Conservation (phyloP, 768 basidiomycete genomes). For the Naganishia onofrii region DNA sequence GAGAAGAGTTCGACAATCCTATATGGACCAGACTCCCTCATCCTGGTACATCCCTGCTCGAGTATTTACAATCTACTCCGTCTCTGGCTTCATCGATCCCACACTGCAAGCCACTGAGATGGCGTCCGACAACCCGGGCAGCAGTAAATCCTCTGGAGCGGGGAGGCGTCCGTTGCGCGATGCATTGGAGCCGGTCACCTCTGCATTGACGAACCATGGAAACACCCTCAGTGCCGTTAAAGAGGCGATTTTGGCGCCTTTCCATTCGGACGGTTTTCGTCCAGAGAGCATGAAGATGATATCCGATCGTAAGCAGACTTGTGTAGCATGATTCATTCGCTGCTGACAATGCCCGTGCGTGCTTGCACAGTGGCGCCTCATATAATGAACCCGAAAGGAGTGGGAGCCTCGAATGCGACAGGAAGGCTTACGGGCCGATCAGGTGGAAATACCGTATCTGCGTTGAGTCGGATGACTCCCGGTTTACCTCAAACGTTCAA, state of each 20-base stretch:
- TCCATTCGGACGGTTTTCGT: slow-evolving; percentile 43
- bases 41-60: not conserved
- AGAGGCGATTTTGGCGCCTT: slow-evolving; percentile 48
- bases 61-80: not conserved
- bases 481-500: slow-evolving; percentile 22
- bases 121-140: slow-evolving; percentile 12
- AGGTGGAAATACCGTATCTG: not conserved
- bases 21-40: not conserved
- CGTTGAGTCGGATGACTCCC: slow-evolving; percentile 15
- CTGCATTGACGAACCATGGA: slow-evolving; percentile 26
- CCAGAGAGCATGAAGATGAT: slow-evolving; percentile 48
- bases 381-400: slow-evolving; percentile 45
- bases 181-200: slow-evolving; percentile 33
- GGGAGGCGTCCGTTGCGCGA: slow-evolving; percentile 26
- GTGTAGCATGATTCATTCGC: not conserved
- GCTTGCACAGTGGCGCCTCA: slow-evolving; percentile 43
- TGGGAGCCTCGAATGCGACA: slow-evolving; percentile 30
- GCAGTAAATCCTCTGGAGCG: not conserved
- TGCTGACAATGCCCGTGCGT: not conserved
- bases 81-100: not conserved
- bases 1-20: not conserved
- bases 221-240: slow-evolving; percentile 45
- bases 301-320: slow-evolving; percentile 45
- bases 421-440: slow-evolving; percentile 7
- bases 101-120: not conserved